Conservation (phyloP, 768 basidiomycete species). For the Tricholomella constricta region DNA sequence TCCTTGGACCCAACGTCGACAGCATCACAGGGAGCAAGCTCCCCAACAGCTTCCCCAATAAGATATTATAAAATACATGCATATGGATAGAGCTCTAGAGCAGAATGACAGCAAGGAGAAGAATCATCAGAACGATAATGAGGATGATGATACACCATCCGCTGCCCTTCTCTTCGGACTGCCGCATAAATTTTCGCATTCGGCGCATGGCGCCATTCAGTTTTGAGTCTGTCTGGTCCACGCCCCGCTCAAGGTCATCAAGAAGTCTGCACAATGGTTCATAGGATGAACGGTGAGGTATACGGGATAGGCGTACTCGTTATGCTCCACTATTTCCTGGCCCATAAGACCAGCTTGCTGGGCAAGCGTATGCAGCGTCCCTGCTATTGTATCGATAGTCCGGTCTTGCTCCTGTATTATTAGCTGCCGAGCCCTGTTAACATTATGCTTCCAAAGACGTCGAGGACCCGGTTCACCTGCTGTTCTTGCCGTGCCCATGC, state of each 20-base stretch:
- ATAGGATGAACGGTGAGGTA: background rate
- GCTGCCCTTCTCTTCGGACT: conserved; percentile 89
- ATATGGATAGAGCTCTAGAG: conserved; percentile 38
- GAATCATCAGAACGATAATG: conserved; percentile 73
- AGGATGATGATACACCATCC: conserved; percentile 90
- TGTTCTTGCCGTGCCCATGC: conserved; percentile 89
- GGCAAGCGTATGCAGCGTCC: conserved; percentile 80
- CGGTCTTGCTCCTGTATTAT: conserved; percentile 89
- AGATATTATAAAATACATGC: background rate
- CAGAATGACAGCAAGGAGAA: conserved; percentile 81
- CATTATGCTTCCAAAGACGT: background rate
- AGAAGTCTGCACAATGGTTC: conserved; percentile 59
- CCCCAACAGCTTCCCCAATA: too few relatives aligned
- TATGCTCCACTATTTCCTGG: conserved; percentile 87
- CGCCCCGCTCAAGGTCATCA: conserved; percentile 72
- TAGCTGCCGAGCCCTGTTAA: conserved; percentile 47
- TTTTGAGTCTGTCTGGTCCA: conserved; percentile 68
- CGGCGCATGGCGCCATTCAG: conserved; percentile 64
- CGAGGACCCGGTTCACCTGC: conserved; percentile 49
- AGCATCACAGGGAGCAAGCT: too few relatives aligned
- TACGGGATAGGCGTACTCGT: conserved; percentile 56
- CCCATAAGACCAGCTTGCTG: conserved; percentile 96
- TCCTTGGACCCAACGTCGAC: too few relatives aligned
- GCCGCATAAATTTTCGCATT: conserved; percentile 79
- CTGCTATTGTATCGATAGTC: conserved; percentile 84